Percentiles rank a stretch among this genome's conserved stretches.
phyloP scores from a whole-genome alignment of 176 grass and related monocot species.

The Puya raimondii region DNA sequence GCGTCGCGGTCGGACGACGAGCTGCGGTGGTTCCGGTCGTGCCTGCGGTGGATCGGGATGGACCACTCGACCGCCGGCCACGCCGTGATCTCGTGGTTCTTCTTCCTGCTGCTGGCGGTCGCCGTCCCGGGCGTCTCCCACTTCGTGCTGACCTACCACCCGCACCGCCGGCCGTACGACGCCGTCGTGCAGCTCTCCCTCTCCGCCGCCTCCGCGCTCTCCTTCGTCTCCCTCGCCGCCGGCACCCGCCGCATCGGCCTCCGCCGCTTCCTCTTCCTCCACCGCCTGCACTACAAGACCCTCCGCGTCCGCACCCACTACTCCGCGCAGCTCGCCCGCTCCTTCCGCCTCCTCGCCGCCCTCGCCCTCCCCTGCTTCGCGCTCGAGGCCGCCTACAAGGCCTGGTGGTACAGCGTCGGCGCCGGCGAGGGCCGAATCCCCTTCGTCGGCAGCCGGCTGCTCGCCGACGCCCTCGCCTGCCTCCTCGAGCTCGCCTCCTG shows the following conservation, averaged over 20 bases:
- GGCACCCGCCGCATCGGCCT: constrained; percentile 39
- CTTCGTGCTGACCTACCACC: constrained; percentile 7
- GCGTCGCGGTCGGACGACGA: constrained; percentile 43
- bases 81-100: constrained; percentile 26
- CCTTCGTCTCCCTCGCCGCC: constrained; percentile 44
- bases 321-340: constrained; percentile 28
- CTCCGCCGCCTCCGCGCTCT: constrained; percentile 29
- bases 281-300: constrained; percentile 45
- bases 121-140: constrained; percentile 15
- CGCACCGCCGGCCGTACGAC: constrained; percentile 40
- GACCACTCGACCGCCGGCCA: constrained; percentile 38
- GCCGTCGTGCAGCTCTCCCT: constrained; percentile 48
- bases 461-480: constrained; percentile 34
- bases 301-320: constrained; percentile 42
- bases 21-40: constrained; percentile 60
- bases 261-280: constrained; percentile 66
- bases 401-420: constrained; percentile 35
- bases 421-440: not conserved
- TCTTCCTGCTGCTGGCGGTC: constrained; percentile 29
- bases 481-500: constrained; percentile 59
- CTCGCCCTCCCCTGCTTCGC: constrained; percentile 50
- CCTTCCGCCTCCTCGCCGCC: constrained; percentile 44
- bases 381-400: constrained; percentile 61
- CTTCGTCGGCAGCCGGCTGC: constrained; percentile 9
- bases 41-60: constrained; percentile 73